These are phyloP conservation scores for Ustilago nuda DNA, from an alignment of 1,284 basidiomycete genomes.

Conservation along the genomic window DNA sequence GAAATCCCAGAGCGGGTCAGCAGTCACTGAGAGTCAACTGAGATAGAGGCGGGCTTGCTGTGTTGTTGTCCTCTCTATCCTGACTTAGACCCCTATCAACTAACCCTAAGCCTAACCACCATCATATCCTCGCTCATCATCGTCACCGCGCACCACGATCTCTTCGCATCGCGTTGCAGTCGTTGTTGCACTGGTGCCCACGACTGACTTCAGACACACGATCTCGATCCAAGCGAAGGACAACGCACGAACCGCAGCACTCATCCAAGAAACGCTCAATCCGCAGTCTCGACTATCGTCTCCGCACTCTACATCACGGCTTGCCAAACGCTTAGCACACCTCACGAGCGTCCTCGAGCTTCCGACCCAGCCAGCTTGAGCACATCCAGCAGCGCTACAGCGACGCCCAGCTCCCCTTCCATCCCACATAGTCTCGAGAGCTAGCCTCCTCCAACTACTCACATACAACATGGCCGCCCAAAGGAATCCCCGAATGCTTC, in stretches of 20 bases:
- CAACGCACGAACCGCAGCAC: neutral
- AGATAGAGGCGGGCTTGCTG: conserved; percentile 2
- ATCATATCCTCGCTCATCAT: neutral
- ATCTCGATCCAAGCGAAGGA: too few relatives aligned
- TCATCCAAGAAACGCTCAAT: neutral
- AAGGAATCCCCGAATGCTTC: conserved; percentile 48
- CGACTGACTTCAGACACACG: neutral
- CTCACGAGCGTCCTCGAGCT: too few relatives aligned
- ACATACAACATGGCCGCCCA: conserved; percentile 35
- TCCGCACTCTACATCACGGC: too few relatives aligned
- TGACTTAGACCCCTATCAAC: conserved; percentile 18
- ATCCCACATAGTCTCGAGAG: neutral
- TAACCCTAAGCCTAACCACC: conserved; percentile 15
- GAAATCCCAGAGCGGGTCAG: conserved; percentile 19
- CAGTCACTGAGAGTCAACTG: conserved; percentile 12
- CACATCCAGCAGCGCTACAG: neutral
- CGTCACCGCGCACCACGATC: neutral
- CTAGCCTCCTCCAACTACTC: neutral
- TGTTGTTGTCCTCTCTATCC: conserved; percentile 1
- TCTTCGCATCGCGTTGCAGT: neutral
- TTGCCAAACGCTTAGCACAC: too few relatives aligned
- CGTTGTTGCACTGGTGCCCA: neutral
- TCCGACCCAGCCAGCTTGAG: too few relatives aligned
- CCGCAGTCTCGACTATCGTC: neutral
- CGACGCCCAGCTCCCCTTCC: neutral